These are phyloP conservation scores for Ulmus americana DNA, from an alignment of 331 rosid species.

Conservation along the genomic window DNA sequence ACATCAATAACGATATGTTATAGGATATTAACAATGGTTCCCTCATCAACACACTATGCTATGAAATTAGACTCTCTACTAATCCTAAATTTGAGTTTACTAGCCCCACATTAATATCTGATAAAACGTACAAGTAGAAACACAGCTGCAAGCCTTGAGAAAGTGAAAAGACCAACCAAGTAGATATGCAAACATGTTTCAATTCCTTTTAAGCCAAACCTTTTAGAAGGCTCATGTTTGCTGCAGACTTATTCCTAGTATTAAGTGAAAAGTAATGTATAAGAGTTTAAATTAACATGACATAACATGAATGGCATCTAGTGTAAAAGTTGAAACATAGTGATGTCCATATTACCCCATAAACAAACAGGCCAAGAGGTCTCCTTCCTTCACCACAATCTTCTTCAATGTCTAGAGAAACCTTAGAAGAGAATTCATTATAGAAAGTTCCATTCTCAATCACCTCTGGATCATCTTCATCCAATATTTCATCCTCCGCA, in stretches of 20 bases:
- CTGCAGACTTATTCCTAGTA: too few species aligned
- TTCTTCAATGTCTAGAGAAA: conserved; percentile 35
- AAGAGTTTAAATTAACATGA: too few species aligned
- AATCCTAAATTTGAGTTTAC: too few species aligned
- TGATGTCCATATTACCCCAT: conserved; percentile 56
- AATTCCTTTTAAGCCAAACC: too few species aligned
- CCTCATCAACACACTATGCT: neutral
- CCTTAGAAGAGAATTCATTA: conserved; percentile 30
- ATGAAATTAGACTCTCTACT: neutral
- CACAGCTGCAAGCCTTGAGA: too few species aligned
- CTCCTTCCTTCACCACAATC: conserved; percentile 37
- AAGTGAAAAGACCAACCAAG: too few species aligned
- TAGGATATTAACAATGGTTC: neutral
- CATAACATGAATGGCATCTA: conserved; percentile 3
- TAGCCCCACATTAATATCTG: too few species aligned
- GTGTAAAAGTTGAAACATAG: conserved; percentile 13
- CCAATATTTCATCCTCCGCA: conserved; percentile 29
- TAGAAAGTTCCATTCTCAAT: conserved; percentile 32
- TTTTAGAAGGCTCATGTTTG: too few species aligned
- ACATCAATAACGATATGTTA: neutral
- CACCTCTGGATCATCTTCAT: conserved; percentile 33
- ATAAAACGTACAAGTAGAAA: too few species aligned
- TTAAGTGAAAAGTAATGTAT: too few species aligned
- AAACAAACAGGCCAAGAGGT: conserved; percentile 63
- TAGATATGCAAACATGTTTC: too few species aligned